Conservation (phyloP, 1,284 basidiomycete species). For the Anthracocystis walkeri region DNA sequence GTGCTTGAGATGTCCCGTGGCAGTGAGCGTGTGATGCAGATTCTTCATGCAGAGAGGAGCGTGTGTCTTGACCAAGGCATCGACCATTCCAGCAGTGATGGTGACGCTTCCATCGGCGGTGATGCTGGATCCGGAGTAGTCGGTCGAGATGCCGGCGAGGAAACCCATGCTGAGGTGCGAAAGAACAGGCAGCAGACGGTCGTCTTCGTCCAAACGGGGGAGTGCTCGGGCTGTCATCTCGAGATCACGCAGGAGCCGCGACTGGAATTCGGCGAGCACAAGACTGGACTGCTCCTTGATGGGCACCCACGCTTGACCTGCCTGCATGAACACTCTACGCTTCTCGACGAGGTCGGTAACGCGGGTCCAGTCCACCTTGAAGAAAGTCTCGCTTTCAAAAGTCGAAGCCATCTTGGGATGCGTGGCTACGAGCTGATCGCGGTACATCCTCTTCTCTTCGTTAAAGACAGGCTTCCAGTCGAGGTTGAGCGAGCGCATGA, state of each 20-base stretch:
- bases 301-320: conserved; percentile 91
- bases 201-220: conserved; percentile 95
- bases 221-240: conserved; percentile 91
- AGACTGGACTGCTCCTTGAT: conserved; percentile 84
- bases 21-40: conserved; percentile 82
- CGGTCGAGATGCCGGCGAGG: conserved; percentile 87
- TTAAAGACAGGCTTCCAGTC: conserved; percentile 80
- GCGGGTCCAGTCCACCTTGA: conserved; percentile 86
- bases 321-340: conserved; percentile 82
- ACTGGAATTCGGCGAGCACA: conserved; percentile 87
- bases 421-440: conserved; percentile 72
- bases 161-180: conserved; percentile 94
- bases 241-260: conserved; percentile 80
- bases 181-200: conserved; percentile 88
- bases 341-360: conserved; percentile 92
- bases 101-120: conserved; percentile 73
- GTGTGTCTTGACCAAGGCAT: conserved; percentile 85
- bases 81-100: conserved; percentile 93
- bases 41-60: conserved; percentile 97
- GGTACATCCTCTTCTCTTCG: conserved; percentile 75
- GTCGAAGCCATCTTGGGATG: conserved; percentile 60
- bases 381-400: conserved; percentile 75
- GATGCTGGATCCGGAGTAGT: conserved; percentile 74
- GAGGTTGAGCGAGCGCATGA: conserved; percentile 82
- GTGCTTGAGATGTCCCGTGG: conserved; percentile 90